Conservation (phyloP, 2,329 filamentous ascomycete species). For the Endocalyx cinctus region DNA sequence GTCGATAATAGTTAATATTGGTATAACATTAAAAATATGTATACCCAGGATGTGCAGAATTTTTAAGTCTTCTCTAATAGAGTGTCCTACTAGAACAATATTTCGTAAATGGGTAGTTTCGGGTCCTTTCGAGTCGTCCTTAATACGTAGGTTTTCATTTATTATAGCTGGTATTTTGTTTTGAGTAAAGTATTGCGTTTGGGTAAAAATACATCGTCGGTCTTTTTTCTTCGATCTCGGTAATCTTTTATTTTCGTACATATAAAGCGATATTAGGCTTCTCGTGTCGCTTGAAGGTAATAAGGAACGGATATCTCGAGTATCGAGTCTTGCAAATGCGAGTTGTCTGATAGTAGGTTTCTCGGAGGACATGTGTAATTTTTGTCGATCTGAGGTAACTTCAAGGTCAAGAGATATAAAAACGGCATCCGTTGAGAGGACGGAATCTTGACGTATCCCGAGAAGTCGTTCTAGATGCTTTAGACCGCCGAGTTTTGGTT, state of each 20-base stretch:
- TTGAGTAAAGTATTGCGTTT: conserved; percentile 1
- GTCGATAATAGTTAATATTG: conserved; percentile 4
- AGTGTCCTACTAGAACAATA: conserved; percentile 6
- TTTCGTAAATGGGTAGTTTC: conserved; percentile 1
- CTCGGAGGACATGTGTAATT: no score
- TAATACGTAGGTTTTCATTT: conserved; percentile 5
- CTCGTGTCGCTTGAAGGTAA: conserved; percentile 1
- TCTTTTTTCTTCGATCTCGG: conserved; percentile 2
- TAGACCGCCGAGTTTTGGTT: no score
- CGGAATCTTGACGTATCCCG: no score
- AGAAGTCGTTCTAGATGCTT: no score
- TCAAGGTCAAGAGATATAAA: no score
- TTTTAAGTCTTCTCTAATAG: conserved; percentile 6
- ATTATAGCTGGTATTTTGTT: conserved; percentile 4
- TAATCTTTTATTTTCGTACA: conserved; percentile 4
- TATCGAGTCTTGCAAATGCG: conserved; percentile 7
- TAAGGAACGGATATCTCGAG: conserved; percentile 2
- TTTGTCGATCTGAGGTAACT: no score
- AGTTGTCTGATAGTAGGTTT: no score
- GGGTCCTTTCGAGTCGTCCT: background rate
- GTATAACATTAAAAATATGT: conserved; percentile 5
- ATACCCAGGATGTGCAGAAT: conserved; percentile 5
- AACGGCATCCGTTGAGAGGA: no score
- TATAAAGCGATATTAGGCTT: conserved; percentile 4
- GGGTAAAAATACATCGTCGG: conserved; percentile 5